These are phyloP conservation scores for Flaveria robusta DNA, from an alignment of 129 eudicot species.

Conservation along the genomic window DNA sequence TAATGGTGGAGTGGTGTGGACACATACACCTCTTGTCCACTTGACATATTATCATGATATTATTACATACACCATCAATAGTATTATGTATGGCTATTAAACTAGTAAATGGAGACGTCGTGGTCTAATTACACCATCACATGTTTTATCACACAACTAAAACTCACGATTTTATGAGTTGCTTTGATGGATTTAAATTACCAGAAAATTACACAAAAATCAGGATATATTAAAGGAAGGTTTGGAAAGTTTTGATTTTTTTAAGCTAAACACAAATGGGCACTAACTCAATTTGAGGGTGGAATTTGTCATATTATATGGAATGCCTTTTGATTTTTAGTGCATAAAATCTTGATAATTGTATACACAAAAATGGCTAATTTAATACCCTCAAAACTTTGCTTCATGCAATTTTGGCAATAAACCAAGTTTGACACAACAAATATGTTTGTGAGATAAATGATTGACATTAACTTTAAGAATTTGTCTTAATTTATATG, in stretches of 20 bases:
- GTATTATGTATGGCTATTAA: background rate
- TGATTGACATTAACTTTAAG: conserved; percentile 34
- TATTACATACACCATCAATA: background rate
- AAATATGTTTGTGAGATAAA: conserved; percentile 34
- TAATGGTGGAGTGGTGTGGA: background rate
- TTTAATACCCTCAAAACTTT: conserved; percentile 41
- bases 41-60: background rate
- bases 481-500: conserved; percentile 17
- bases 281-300: conserved; percentile 28
- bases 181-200: conserved; percentile 21
- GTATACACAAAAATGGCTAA: conserved; percentile 28
- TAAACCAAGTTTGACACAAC: conserved; percentile 40
- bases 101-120: background rate
- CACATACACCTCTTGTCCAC: background rate
- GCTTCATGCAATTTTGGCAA: conserved; percentile 38
- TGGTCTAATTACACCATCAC: background rate
- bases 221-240: background rate
- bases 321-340: conserved; percentile 37
- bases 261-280: conserved; percentile 22
- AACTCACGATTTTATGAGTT: background rate
- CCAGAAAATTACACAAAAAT: background rate
- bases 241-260: conserved; percentile 19
- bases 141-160: background rate
- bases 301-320: conserved; percentile 31
- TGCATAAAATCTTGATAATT: conserved; percentile 31